Conservation (phyloP, 225 moss, liverwort and hornwort species). For the Asterella californica region DNA sequence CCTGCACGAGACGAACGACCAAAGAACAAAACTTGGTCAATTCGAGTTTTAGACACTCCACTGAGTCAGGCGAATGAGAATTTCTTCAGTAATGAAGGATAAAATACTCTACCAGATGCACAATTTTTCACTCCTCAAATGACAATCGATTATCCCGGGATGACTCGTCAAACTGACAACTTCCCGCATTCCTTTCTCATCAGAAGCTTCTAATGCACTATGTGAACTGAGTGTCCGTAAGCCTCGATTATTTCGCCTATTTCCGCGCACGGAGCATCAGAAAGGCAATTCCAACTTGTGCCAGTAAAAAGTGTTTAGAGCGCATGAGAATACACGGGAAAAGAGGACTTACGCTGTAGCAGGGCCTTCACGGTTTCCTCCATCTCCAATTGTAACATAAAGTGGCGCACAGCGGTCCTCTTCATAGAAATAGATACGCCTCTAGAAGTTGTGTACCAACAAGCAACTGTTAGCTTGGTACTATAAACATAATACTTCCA, state of each 20-base stretch:
- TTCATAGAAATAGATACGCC: conserved; percentile 39
- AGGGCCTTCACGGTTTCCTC: conserved; percentile 57
- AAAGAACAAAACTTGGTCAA: not conserved
- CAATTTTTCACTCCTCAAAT: not conserved
- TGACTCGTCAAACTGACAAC: not conserved
- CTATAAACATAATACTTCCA: not conserved
- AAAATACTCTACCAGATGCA: not conserved
- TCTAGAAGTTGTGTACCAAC: conserved; percentile 18
- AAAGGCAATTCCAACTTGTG: not conserved
- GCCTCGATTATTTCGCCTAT: not conserved
- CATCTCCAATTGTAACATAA: conserved; percentile 50
- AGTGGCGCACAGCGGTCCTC: conserved; percentile 45
- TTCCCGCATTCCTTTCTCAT: not conserved
- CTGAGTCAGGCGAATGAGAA: not conserved
- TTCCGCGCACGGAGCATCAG: not conserved
- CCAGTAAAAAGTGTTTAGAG: not conserved
- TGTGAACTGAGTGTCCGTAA: no score
- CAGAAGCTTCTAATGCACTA: no score
- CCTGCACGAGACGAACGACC: conserved; percentile 15
- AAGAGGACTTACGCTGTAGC: conserved; percentile 35
- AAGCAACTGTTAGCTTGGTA: not conserved
- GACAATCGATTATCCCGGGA: no score
- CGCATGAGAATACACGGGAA: not conserved
- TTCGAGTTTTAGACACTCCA: not conserved
- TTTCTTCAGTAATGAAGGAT: not conserved